phyloP scores from a whole-genome alignment of 2,329 filamentous ascomycete genomes.

The Beauveria bassiana region DNA sequence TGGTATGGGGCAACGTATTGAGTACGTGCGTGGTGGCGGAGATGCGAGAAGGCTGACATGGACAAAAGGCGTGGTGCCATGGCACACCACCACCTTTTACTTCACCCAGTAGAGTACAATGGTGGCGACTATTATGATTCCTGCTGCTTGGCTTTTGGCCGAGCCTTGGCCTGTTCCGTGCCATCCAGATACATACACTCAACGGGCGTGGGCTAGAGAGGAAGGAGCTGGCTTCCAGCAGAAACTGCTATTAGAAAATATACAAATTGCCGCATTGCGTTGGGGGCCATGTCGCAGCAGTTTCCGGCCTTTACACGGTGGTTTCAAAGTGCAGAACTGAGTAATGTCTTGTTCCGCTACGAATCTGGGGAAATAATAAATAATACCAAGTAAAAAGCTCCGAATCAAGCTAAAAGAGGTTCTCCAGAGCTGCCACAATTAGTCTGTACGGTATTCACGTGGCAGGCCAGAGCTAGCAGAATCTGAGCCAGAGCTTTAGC shows the following conservation, averaged over 20 bases:
- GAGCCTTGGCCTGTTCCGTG: no score
- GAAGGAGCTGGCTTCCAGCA: no score
- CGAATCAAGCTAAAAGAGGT: background rate
- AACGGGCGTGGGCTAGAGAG: no score
- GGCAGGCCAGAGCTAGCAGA: background rate
- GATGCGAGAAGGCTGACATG: background rate
- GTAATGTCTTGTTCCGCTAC: background rate
- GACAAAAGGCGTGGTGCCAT: background rate
- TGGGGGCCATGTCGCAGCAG: no score
- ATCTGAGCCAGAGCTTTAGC: background rate
- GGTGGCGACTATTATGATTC: no score
- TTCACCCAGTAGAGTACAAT: no score
- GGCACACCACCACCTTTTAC: background rate
- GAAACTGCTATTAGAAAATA: no score
- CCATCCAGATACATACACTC: no score
- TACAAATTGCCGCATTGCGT: no score
- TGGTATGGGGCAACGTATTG: background rate
- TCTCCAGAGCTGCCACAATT: background rate
- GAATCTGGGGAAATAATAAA: background rate
- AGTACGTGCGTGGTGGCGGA: background rate
- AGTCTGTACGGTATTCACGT: background rate
- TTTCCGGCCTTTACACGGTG: no score
- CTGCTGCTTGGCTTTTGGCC: no score
- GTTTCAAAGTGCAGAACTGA: conserved; percentile 1
- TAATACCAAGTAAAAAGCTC: background rate